Base-by-base conservation (phyloP, 2,329 filamentous ascomycete genomes). In the Fusarium pseudonygamai region DNA sequence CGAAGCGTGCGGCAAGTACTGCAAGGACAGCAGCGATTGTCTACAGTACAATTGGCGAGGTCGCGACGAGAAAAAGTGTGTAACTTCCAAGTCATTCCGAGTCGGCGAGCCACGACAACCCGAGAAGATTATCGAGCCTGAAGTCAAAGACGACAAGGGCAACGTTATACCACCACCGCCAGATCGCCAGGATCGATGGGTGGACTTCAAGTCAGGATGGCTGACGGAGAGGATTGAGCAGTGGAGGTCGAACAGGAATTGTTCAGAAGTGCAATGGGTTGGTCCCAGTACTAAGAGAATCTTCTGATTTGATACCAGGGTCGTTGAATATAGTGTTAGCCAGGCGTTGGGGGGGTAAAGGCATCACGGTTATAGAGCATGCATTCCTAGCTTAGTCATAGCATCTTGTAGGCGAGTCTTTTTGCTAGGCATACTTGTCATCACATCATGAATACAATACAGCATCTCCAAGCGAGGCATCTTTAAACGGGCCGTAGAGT, bases 191-290 rank as follows among this genome's bases (percentile, higher is more conserved):
- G 71, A 75, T 43, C 69, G 69, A 34, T 78, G 73, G 77, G 75
- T 80, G 13, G 78, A 80, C n/a, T 81, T 76, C 50, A 79, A 72
- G 57, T 75, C 79, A 1, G 79, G 79, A 13, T 81, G 79, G 79
- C 39, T 79, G 16, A 61, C 72, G 4, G 71, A 74, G 10, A 72
- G 78, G 10, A 76, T 81, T 36, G 66, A 73, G 24, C 60, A 75
- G 42, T 81, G 78, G 77, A 75, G 68, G 59, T 59, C 70, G 8
- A 71, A 68, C 28, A 76, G 72, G 37, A 73, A 75, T 30, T 81
- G 79, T 43, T 61, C 76, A 45, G 73, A 74, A 47, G 79, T 79
- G 14, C 77, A 80, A 60, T 81, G 79, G 79, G 79, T 81, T 22
- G 78, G 78, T n/a, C 79, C 80, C 13, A 81, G 80, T 59, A 79